Evolutionary conservation across 2,329 filamentous ascomycete species (phyloP).

Genomic region (Curvularia sp.): DNA sequence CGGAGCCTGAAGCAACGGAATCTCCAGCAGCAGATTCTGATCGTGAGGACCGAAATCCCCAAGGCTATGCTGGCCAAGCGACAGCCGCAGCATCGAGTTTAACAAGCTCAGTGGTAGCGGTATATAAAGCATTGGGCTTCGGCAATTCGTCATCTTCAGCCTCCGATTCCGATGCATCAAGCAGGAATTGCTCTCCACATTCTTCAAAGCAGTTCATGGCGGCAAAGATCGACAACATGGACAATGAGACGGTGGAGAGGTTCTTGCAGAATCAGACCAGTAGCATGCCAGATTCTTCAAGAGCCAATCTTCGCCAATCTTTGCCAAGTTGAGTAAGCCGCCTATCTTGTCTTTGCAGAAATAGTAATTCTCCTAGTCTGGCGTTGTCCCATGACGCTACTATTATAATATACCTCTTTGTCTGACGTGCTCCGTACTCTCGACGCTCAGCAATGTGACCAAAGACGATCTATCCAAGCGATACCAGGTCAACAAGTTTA

Average conservation of each 20-base stretch:
- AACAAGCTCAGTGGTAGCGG: slow-evolving; percentile 38
- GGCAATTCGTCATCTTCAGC: slow-evolving; percentile 39
- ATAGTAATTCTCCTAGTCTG: background rate
- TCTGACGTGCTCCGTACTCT: background rate
- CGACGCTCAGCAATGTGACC: background rate
- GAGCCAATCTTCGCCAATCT: background rate
- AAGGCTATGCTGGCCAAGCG: slow-evolving; percentile 19
- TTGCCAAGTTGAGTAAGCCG: background rate
- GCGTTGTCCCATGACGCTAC: background rate
- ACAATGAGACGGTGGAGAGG: slow-evolving; percentile 33
- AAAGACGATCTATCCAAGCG: background rate
- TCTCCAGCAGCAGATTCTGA: slow-evolving; percentile 1
- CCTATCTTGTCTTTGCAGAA: background rate
- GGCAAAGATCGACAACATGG: slow-evolving; percentile 34
- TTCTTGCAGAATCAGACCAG: slow-evolving; percentile 32
- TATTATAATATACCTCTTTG: background rate
- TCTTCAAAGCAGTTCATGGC: slow-evolving; percentile 19
- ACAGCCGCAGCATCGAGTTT: slow-evolving; percentile 25
- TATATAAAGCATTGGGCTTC: slow-evolving; percentile 42
- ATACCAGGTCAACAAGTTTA: background rate
- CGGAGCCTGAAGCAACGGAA: background rate
- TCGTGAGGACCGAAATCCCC: slow-evolving; percentile 13
- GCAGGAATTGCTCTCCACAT: slow-evolving; percentile 8
- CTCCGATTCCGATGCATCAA: slow-evolving; percentile 14
- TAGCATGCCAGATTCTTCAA: slow-evolving; percentile 6